Base-by-base conservation (phyloP, 192 early-diverging fungal species). In the Entophlyctis luteolus region DNA sequence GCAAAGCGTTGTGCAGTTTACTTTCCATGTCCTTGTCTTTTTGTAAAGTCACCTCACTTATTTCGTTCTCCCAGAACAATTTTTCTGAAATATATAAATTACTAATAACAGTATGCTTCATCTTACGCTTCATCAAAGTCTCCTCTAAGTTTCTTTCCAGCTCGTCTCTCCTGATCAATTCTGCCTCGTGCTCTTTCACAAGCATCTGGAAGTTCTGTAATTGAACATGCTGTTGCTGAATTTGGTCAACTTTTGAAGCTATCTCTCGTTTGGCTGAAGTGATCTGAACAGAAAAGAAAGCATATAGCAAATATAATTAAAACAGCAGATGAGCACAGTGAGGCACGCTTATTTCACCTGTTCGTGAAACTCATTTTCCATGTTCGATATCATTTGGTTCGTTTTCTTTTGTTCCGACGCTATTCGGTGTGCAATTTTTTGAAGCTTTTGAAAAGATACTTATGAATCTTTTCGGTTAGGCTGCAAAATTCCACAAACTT, bases 1-100 rank as follows among this genome's bases (percentile, higher is more conserved):
- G 63, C 42, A 58, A 4, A 14, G 37, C 0, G 12, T 8, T n/a
- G 0, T 35, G 16, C 18, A 58, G 35, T 12, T 45, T 10, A 14
- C 23, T 23, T 45, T 73, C 72, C n/a, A 48, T 31, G 27, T 67
- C 36, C 36, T 59, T 49, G 28, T 54, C 34, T 39, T 68, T 54
- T 1, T 48, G 39, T 6, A 31, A 20, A 31, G 34, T 38, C 23
- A 59, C 12, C 34, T 59, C 50, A 35, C 53, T 22, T 16, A 46
- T 27, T 25, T 60, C 33, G 34, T 48, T 34, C 32, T 59, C 46
- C 2, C 28, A 31, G 14, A 48, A 16, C 0, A 63, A 22, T 22
- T 67, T 53, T 16, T 68, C 49, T 31, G 37, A 35, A 47, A 18
- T 58, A 14, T 1, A 16, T 34, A 48, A 48, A 52, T 5, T 12